Conservation (phyloP, 306 rosid genomes). For the Arachis hypogaea region DNA sequence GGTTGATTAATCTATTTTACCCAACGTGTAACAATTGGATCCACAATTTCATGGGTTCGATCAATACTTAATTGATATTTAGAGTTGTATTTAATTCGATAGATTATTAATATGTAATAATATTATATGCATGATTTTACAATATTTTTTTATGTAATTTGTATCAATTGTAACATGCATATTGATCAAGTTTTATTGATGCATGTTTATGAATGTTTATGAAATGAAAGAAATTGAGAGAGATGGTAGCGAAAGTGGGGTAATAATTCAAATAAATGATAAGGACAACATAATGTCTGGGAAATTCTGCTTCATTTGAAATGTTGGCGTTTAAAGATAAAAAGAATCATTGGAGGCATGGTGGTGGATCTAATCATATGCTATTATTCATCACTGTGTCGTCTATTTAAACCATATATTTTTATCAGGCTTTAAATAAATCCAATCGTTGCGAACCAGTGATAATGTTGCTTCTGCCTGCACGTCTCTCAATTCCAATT, state of each 20-base stretch:
- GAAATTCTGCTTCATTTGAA: background rate
- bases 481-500: constrained; percentile 23
- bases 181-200: no score
- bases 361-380: background rate
- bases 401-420: constrained; percentile 13
- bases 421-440: constrained; percentile 6
- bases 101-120: no score
- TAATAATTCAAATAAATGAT: background rate
- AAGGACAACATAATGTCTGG: background rate
- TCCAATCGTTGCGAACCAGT: background rate
- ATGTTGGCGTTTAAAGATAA: background rate
- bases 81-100: background rate
- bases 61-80: background rate
- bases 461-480: constrained; percentile 6
- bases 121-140: no score
- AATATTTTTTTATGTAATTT: no score
- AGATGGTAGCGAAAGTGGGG: no score
- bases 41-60: background rate
- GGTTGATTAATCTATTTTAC: constrained; percentile 17
- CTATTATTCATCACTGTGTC: constrained; percentile 10
- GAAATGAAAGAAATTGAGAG: no score
- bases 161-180: no score
- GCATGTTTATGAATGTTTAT: no score
- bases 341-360: background rate
- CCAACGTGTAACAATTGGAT: constrained; percentile 6